A percentile compares a stretch with the other conserved stretches of the same genome.
Conservation (phyloP, 2,329 filamentous ascomycete species). For the Phyllosticta paracitricarpa region DNA sequence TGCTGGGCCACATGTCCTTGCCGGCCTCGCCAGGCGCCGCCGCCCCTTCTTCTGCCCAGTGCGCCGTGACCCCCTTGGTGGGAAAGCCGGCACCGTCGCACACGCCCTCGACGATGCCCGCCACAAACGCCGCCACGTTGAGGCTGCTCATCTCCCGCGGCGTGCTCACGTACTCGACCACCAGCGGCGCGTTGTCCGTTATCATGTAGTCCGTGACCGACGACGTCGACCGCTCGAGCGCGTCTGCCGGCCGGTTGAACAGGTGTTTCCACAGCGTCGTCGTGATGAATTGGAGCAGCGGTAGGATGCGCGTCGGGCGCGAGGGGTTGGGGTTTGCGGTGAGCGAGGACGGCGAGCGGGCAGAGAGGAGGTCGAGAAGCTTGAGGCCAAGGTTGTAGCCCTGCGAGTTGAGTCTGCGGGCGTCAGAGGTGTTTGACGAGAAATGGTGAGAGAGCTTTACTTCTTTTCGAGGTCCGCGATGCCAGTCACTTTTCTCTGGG, state of each 20-base stretch:
- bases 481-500: conserved; percentile 78
- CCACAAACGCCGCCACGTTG: conserved; percentile 92
- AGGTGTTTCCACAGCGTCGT: conserved; percentile 86
- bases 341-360: conserved; percentile 23
- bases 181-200: conserved; percentile 92
- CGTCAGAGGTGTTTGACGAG: conserved; percentile 23
- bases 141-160: conserved; percentile 93
- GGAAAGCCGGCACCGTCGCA: conserved; percentile 89
- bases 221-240: conserved; percentile 77
- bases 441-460: conserved; percentile 36
- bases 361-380: conserved; percentile 67
- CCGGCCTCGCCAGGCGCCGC: conserved; percentile 36
- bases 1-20: conserved; percentile 83
- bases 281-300: conserved; percentile 90
- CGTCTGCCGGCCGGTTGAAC: conserved; percentile 82
- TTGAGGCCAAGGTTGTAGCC: conserved; percentile 91
- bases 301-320: conserved; percentile 78
- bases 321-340: conserved; percentile 24
- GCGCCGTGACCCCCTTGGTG: conserved; percentile 73
- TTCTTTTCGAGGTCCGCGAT: conserved; percentile 90
- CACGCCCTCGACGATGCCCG: conserved; percentile 88
- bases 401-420: conserved; percentile 69
- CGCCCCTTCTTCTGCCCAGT: conserved; percentile 52
- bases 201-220: conserved; percentile 98
- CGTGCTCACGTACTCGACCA: conserved; percentile 87